phyloP scores from a whole-genome alignment of 257 asterid genomes.

The Fraxinus excelsior region DNA sequence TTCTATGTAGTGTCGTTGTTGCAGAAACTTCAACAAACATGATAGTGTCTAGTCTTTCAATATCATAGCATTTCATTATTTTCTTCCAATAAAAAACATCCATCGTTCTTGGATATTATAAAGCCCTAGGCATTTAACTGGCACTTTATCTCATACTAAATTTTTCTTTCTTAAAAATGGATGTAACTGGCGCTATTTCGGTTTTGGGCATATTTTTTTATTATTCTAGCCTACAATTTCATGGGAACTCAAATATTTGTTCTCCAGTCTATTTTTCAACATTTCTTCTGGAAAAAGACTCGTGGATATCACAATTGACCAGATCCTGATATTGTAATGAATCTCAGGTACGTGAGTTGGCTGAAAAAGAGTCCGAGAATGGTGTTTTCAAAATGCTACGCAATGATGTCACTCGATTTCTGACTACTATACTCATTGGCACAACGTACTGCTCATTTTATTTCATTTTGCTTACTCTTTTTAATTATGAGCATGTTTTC shows the following conservation, averaged over 20 bases:
- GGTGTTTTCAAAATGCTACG: conserved; percentile 94
- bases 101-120: conserved; percentile 23
- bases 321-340: conserved; percentile 20
- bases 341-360: conserved; percentile 90
- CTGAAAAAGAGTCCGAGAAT: conserved; percentile 89
- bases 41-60: conserved; percentile 4
- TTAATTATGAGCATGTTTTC: conserved; percentile 44
- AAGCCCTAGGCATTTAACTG: conserved; percentile 11
- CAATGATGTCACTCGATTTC: conserved; percentile 91
- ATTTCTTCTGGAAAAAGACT: neutral
- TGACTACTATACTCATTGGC: conserved; percentile 98
- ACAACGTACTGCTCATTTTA: conserved; percentile 78
- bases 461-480: conserved; percentile 33
- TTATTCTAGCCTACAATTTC: neutral
- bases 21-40: neutral
- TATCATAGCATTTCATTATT: conserved; percentile 20
- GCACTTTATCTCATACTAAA: neutral
- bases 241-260: conserved; percentile 6
- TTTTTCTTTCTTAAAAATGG: conserved; percentile 17
- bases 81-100: conserved; percentile 26
- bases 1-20: conserved; percentile 14
- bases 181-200: conserved; percentile 3
- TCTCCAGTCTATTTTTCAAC: conserved; percentile 3
- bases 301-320: conserved; percentile 2
- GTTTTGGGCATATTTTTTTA: neutral